phyloP scores from a whole-genome alignment of 306 rosid species.

The Rosa rugosa region DNA sequence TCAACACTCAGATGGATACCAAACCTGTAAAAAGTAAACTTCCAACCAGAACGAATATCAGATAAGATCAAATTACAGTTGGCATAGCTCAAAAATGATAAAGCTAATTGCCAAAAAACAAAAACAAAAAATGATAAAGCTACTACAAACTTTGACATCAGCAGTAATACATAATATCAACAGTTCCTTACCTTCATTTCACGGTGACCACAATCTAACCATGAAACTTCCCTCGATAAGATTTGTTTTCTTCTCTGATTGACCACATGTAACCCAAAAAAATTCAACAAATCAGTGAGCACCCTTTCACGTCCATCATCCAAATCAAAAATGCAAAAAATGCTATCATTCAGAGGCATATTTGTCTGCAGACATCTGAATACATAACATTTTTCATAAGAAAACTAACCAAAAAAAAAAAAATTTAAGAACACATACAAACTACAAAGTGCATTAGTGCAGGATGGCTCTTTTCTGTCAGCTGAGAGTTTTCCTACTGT shows the following conservation, averaged over 20 bases:
- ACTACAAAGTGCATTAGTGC: no score
- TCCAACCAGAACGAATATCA: background rate
- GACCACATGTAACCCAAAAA: constrained; percentile 98
- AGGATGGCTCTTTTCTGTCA: no score
- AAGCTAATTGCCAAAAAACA: no score
- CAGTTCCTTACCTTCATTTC: constrained; percentile 79
- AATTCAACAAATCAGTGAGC: constrained; percentile 84
- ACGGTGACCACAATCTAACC: constrained; percentile 93
- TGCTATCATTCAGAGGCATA: no score
- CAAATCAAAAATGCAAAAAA: constrained; percentile 56
- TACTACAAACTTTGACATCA: background rate
- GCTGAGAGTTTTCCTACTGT: no score
- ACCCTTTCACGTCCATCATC: constrained; percentile 89
- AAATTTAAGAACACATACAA: no score
- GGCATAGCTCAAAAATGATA: constrained; percentile 9
- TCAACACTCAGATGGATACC: no score
- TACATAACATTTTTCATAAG: no score
- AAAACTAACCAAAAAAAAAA: no score
- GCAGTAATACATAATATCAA: background rate
- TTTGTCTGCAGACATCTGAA: no score
- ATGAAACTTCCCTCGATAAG: constrained; percentile 95
- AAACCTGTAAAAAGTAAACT: no score
- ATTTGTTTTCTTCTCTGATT: constrained; percentile 81
- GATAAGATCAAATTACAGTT: constrained; percentile 38
- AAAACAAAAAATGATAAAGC: no score